A percentile compares a stretch with the other conserved stretches of the same genome.
These are phyloP conservation scores for Pseudogymnoascus sp. DNA, from an alignment of 2,329 filamentous ascomycete genomes.

Conservation along the genomic window DNA sequence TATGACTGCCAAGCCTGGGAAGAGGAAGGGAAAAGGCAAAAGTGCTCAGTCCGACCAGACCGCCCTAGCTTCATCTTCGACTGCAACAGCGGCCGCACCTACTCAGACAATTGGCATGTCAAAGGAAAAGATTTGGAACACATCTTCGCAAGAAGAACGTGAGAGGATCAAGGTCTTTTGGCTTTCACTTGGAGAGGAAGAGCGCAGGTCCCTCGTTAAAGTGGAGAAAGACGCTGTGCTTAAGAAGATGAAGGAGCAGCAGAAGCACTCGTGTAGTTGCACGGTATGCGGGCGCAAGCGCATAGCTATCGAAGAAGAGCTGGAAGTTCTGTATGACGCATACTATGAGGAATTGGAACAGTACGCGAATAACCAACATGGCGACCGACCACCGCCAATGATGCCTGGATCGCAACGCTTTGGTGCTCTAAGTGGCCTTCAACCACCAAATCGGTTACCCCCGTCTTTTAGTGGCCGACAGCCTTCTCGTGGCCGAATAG, in stretches of 20 bases:
- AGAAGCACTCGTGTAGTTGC: slow-evolving; percentile 98
- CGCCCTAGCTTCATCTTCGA: slow-evolving; percentile 19
- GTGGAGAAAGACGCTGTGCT: slow-evolving; percentile 97
- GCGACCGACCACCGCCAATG: slow-evolving; percentile 60
- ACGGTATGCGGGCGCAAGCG: slow-evolving; percentile 94
- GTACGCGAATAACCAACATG: slow-evolving; percentile 80
- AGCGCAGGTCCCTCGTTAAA: slow-evolving; percentile 90
- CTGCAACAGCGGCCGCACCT: slow-evolving; percentile 32
- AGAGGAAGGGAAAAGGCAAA: slow-evolving; percentile 33
- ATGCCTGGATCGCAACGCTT: slow-evolving; percentile 59
- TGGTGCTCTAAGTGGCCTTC: slow-evolving; percentile 42
- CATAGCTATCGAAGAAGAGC: slow-evolving; percentile 93
- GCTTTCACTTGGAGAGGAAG: slow-evolving; percentile 87
- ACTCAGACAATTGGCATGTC: slow-evolving; percentile 33
- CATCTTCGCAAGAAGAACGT: slow-evolving; percentile 84
- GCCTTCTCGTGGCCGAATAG: slow-evolving; percentile 66
- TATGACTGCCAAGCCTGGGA: slow-evolving; percentile 27
- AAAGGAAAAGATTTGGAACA: slow-evolving; percentile 92
- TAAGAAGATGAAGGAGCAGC: slow-evolving; percentile 99
- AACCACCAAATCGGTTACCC: slow-evolving; percentile 49
- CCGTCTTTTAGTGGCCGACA: slow-evolving; percentile 56
- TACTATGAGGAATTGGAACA: slow-evolving; percentile 98
- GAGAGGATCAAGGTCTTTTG: slow-evolving; percentile 98
- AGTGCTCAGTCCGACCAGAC: slow-evolving; percentile 11
- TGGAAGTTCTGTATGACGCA: slow-evolving; percentile 94